Evolutionary conservation across 2,329 filamentous ascomycete genomes (phyloP).

Genomic region (Apiospora pterosperma): DNA sequence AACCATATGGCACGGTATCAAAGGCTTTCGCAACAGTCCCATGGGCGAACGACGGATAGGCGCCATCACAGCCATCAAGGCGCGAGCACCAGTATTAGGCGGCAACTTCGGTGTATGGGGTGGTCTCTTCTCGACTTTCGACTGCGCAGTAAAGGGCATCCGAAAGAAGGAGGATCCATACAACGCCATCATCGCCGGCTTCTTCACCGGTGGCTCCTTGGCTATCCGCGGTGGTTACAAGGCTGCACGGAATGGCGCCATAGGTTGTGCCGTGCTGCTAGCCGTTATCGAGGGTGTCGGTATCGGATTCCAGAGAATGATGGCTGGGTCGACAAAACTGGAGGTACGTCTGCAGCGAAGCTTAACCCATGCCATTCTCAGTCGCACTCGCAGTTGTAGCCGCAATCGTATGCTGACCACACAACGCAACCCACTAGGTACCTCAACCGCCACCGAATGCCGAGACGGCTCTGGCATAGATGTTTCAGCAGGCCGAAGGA

Average conservation of each 20-base stretch:
- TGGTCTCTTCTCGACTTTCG: conserved; percentile 91
- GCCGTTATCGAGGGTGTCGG: conserved; percentile 97
- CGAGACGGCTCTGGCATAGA: conserved; percentile 30
- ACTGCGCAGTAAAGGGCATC: conserved; percentile 93
- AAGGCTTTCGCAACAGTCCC: conserved; percentile 85
- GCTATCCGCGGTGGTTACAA: conserved; percentile 89
- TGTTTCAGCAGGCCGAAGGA: not conserved
- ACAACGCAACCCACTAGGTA: conserved; percentile 14
- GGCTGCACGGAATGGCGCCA: conserved; percentile 91
- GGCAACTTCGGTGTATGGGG: conserved; percentile 99
- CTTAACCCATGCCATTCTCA: not conserved
- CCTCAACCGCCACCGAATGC: conserved; percentile 28
- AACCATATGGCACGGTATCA: conserved; percentile 94
- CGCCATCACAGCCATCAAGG: conserved; percentile 95
- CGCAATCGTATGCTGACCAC: not conserved
- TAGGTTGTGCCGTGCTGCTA: conserved; percentile 89
- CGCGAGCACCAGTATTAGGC: conserved; percentile 89
- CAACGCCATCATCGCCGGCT: conserved; percentile 96
- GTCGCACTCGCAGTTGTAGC: too few species aligned
- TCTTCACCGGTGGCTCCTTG: conserved; percentile 90
- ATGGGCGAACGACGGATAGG: conserved; percentile 95
- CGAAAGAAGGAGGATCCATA: conserved; percentile 97
- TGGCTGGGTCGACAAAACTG: conserved; percentile 82
- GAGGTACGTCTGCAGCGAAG: conserved; percentile 51
- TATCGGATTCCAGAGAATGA: conserved; percentile 92